Evolutionary conservation across 1,139 yeast genomes (phyloP), one percentile per base, ranked within the genome.

Genomic region (Candida sp.): DNA sequence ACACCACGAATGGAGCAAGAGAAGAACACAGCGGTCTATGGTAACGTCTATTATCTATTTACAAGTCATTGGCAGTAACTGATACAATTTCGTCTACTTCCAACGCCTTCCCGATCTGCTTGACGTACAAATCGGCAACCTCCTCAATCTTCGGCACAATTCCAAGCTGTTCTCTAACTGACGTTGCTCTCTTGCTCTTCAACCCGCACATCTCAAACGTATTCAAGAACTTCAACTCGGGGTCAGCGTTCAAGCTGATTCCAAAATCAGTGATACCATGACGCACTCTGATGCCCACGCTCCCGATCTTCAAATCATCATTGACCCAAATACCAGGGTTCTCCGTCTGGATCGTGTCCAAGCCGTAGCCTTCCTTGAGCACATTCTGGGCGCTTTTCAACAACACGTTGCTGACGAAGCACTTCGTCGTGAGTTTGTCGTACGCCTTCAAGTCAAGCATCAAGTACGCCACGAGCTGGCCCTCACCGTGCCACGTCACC

Each of bases 401-500:
- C 40, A 94, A 72, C 11, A 83, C 79, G 3, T 88, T 77, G 55
- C 75, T 79, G 1, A 96, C 94, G 63, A 85, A 90, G 67, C 96
- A 90, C 59, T 85, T 81, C 0, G 92, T 87, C 0, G 90, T 79
- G 42, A 92, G 72, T 46, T 80, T 70, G 38, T 69, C 62, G 60
- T 89, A 88, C 43, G 81, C 77, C 55, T 80, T 78, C 49, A 94
- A 73, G 65, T 94, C 98, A 42, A 96, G 54, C 3, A 96, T 79
- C 17, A 96, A 86, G 63, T 93, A 96, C 3, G 91, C 85, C 3
- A 93, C 97, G 43, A 92, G 68, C 68, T 96, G 99, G 0, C 99
- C 99, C 2, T 93, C 87, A 0, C 98, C 98, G 70, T 96, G 99
- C 79, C 91, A 96, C 0, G 99, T 94, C 1, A 94, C 85, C 65